Evolutionary conservation across 177 flowering plant genomes (phyloP).

Genomic region (Vitis hybrid): DNA sequence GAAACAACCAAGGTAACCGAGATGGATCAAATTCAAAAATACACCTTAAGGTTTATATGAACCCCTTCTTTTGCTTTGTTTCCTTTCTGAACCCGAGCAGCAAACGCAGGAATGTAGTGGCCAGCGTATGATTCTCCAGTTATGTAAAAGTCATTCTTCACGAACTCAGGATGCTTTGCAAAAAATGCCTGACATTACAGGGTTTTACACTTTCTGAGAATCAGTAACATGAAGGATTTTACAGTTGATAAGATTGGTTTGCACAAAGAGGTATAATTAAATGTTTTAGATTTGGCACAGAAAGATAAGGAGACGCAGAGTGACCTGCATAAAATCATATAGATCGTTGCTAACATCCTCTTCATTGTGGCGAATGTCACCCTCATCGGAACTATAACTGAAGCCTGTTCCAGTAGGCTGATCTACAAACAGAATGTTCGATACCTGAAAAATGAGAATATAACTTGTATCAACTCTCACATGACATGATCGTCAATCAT

Average conservation of each 20-base stretch:
- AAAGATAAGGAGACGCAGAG: background rate
- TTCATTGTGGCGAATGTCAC: constrained; percentile 73
- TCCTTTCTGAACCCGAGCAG: constrained; percentile 68
- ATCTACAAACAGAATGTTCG: constrained; percentile 81
- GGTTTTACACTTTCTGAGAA: too few species aligned
- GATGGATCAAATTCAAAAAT: background rate
- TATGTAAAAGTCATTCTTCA: constrained; percentile 74
- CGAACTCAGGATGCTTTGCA: constrained; percentile 62
- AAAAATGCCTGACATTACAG: constrained; percentile 63
- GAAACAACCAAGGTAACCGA: background rate
- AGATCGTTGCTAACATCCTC: constrained; percentile 79
- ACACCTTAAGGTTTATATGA: constrained; percentile 80
- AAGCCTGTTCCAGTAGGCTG: constrained; percentile 96
- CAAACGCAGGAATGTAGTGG: constrained; percentile 92
- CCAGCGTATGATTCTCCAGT: constrained; percentile 99
- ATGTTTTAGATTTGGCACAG: too few species aligned
- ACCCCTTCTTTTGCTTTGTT: constrained; percentile 82
- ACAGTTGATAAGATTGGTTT: too few species aligned
- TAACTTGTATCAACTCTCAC: too few species aligned
- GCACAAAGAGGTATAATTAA: too few species aligned
- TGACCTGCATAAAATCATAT: constrained; percentile 68
- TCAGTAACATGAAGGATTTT: too few species aligned
- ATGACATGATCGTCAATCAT: too few species aligned
- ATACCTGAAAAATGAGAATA: constrained; percentile 41
- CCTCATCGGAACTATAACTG: constrained; percentile 65